Percentiles rank a stretch among this genome's conserved stretches.
phyloP scores from a whole-genome alignment of 106 monocot species.

The Allium fistulosum region DNA sequence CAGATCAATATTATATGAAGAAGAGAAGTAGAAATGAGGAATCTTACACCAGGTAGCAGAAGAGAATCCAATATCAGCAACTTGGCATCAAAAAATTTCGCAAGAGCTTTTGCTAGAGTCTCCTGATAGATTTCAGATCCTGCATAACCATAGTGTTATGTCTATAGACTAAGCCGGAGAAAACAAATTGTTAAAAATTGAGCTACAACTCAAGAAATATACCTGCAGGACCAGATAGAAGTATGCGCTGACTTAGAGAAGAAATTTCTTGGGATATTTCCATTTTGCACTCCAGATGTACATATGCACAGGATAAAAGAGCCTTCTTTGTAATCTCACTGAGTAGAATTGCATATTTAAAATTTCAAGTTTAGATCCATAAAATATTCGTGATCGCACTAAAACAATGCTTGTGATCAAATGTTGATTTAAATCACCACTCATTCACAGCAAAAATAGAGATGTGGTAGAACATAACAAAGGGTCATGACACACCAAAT shows the following conservation, averaged over 20 bases:
- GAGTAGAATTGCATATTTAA: constrained; percentile 2
- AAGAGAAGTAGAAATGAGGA: background rate
- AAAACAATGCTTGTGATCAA: background rate
- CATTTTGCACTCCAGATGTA: constrained; percentile 18
- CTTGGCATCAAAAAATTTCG: constrained; percentile 20
- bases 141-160: background rate
- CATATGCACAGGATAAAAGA: constrained; percentile 23
- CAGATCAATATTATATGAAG: background rate
- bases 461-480: background rate
- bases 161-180: background rate
- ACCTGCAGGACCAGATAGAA: constrained; percentile 25
- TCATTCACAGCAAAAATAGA: background rate
- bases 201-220: constrained; percentile 1
- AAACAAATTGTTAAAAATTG: constrained; percentile 2
- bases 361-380: background rate
- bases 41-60: constrained; percentile 26
- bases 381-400: background rate
- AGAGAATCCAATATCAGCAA: constrained; percentile 18
- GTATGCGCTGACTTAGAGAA: constrained; percentile 20
- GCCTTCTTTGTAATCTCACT: constrained; percentile 23
- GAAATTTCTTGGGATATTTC: constrained; percentile 16
- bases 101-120: constrained; percentile 22
- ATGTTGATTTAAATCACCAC: background rate
- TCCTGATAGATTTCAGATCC: constrained; percentile 29
- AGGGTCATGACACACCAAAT: background rate